Conservation (phyloP, 805 yeast species). For the Yarrowia keelungensis region DNA sequence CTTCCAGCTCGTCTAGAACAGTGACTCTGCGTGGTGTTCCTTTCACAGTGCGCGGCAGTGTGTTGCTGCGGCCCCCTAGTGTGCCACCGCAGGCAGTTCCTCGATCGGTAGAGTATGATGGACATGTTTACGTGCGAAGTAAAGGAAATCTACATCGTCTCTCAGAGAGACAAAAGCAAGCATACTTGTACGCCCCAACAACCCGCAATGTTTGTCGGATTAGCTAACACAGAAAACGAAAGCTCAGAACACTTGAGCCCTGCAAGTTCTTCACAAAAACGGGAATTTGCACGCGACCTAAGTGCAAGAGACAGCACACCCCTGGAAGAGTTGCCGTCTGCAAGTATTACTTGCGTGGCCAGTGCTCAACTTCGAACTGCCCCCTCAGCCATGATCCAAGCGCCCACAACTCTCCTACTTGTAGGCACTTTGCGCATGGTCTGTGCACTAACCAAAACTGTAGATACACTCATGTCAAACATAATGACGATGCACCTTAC, state of each 20-base stretch:
- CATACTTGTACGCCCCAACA: slow-evolving; percentile 33
- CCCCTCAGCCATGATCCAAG: slow-evolving; percentile 19
- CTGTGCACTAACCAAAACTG: slow-evolving; percentile 34
- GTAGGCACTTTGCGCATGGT: slow-evolving; percentile 31
- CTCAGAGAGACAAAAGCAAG: slow-evolving; percentile 33
- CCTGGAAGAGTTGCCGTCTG: slow-evolving; percentile 22
- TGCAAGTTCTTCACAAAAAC: slow-evolving; percentile 26
- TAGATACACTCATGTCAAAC: slow-evolving; percentile 30
- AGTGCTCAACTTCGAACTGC: background rate
- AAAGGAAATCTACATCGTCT: slow-evolving; percentile 35
- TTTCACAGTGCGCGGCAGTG: slow-evolving; percentile 28
- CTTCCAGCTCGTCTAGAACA: slow-evolving; percentile 4
- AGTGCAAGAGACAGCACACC: slow-evolving; percentile 9
- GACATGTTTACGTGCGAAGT: slow-evolving; percentile 29
- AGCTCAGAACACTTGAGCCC: background rate
- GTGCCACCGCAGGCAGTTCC: slow-evolving; percentile 23
- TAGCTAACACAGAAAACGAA: slow-evolving; percentile 31
- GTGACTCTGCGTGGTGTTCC: slow-evolving; percentile 15
- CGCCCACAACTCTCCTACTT: slow-evolving; percentile 15
- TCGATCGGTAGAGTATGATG: slow-evolving; percentile 23
- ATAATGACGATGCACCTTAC: slow-evolving; percentile 23
- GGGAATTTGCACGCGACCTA: slow-evolving; percentile 19
- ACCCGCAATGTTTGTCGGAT: background rate
- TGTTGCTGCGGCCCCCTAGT: slow-evolving; percentile 35
- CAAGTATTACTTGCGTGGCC: slow-evolving; percentile 26